Evolutionary conservation across 306 rosid species (phyloP).

Genomic region (Cucurbita argyrosperma): DNA sequence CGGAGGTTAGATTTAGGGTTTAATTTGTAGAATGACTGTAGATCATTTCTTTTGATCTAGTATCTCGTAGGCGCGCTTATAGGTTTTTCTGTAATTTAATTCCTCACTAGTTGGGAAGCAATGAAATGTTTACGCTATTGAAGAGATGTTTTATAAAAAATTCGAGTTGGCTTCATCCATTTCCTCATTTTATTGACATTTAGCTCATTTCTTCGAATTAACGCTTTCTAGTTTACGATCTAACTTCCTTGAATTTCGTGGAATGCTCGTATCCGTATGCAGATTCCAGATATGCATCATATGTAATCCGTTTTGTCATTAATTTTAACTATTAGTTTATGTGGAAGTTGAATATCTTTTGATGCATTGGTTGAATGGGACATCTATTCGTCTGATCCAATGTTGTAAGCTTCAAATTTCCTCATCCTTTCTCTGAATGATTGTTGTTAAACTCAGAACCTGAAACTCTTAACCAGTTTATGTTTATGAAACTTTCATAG

Average conservation of each 20-base stretch:
- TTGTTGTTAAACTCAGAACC: not conserved
- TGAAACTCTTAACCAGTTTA: not conserved
- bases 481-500: too few relatives aligned
- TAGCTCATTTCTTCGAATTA: not conserved
- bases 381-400: too few relatives aligned
- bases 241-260: not conserved
- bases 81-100: not conserved
- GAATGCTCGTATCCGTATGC: not conserved
- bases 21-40: not conserved
- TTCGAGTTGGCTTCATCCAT: not conserved
- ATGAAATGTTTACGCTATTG: not conserved
- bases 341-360: too few relatives aligned
- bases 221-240: not conserved
- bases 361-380: too few relatives aligned
- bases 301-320: not conserved
- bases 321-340: too few relatives aligned
- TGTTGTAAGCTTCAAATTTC: too few relatives aligned
- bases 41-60: not conserved
- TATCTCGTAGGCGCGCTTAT: not conserved
- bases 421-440: too few relatives aligned
- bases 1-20: slow-evolving; percentile 17
- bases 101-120: not conserved
- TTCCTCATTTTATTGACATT: too few relatives aligned
- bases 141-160: not conserved
- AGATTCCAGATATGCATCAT: too few relatives aligned